phyloP scores from a whole-genome alignment of 768 basidiomycete genomes.

The Lactarius psammicola region DNA sequence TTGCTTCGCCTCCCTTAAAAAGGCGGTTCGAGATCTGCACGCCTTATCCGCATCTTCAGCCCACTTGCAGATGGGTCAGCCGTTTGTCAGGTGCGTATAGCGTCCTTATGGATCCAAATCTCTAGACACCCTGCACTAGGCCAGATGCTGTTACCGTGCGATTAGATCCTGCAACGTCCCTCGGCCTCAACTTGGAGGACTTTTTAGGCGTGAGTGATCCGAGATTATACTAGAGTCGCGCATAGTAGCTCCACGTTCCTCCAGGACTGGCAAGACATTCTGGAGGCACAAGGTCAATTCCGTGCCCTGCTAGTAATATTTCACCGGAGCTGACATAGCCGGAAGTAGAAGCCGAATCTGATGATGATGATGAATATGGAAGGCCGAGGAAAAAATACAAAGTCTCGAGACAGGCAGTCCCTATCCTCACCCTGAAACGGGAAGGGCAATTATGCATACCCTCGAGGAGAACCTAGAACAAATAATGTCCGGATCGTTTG shows the following conservation, averaged over 20 bases:
- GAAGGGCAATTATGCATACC: slow-evolving; percentile 56
- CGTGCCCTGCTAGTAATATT: background rate
- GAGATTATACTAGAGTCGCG: background rate
- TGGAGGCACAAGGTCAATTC: slow-evolving; percentile 22
- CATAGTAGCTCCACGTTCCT: background rate
- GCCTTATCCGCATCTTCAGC: slow-evolving; percentile 44
- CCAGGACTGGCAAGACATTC: slow-evolving; percentile 25
- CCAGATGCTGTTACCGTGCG: slow-evolving; percentile 38
- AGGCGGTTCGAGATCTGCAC: slow-evolving; percentile 67
- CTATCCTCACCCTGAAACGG: slow-evolving; percentile 42
- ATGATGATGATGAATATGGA: slow-evolving; percentile 48
- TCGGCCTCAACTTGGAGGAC: slow-evolving; percentile 33
- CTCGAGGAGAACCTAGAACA: slow-evolving; percentile 71
- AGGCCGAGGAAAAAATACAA: slow-evolving; percentile 33
- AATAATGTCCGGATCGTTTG: slow-evolving; percentile 64
- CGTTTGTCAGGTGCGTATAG: slow-evolving; percentile 54
- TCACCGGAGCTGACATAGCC: slow-evolving; percentile 7
- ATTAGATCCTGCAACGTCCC: slow-evolving; percentile 30
- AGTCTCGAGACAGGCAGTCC: slow-evolving; percentile 34
- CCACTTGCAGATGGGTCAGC: slow-evolving; percentile 70
- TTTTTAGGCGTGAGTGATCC: slow-evolving; percentile 24
- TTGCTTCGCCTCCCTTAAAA: slow-evolving; percentile 76
- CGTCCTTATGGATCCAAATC: background rate
- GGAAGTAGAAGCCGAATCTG: slow-evolving; percentile 38
- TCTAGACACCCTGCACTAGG: slow-evolving; percentile 26